These are phyloP conservation scores for Blastocystis sp. DNA, from an alignment of 352 stramenopile species.

Conservation along the genomic window DNA sequence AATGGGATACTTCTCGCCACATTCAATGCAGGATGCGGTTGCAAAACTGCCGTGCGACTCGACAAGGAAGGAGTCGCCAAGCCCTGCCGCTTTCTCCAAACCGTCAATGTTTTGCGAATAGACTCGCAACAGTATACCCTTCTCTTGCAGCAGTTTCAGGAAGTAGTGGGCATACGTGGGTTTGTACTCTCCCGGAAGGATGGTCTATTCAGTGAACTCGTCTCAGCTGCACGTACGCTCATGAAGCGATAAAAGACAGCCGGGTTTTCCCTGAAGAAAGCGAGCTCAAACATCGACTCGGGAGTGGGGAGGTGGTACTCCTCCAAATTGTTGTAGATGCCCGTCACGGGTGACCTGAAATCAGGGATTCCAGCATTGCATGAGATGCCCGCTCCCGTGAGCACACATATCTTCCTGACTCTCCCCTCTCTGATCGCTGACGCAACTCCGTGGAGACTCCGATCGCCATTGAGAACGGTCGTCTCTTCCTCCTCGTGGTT, in stretches of 20 bases:
- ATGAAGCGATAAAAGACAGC: slow-evolving; percentile 92
- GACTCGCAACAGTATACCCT: slow-evolving; percentile 84
- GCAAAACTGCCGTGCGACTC: slow-evolving; percentile 89
- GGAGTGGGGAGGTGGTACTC: slow-evolving; percentile 83
- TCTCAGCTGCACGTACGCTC: slow-evolving; percentile 72
- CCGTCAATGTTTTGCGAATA: slow-evolving; percentile 98
- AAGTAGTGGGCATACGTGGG: slow-evolving; percentile 91
- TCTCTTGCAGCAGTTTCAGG: slow-evolving; percentile 83
- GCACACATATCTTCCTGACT: slow-evolving; percentile 83
- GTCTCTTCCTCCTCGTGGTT: slow-evolving; percentile 4
- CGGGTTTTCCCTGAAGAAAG: slow-evolving; percentile 91
- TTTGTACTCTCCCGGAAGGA: slow-evolving; percentile 79
- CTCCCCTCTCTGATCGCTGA: slow-evolving; percentile 75
- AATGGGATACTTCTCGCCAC: slow-evolving; percentile 71
- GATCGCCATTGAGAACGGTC: slow-evolving; percentile 50
- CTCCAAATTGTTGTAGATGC: slow-evolving; percentile 80
- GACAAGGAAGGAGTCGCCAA: slow-evolving; percentile 80
- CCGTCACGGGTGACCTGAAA: slow-evolving; percentile 84
- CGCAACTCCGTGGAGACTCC: slow-evolving; percentile 72
- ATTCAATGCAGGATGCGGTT: slow-evolving; percentile 85
- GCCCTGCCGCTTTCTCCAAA: slow-evolving; percentile 85
- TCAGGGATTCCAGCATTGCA: slow-evolving; percentile 93
- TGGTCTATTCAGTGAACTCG: slow-evolving; percentile 59
- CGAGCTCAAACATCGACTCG: slow-evolving; percentile 95
- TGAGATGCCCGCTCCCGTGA: slow-evolving; percentile 87